Percentiles rank a stretch among this genome's conserved stretches.
Conservation (phyloP, 1,139 yeast species). For the Pichia sp. region DNA sequence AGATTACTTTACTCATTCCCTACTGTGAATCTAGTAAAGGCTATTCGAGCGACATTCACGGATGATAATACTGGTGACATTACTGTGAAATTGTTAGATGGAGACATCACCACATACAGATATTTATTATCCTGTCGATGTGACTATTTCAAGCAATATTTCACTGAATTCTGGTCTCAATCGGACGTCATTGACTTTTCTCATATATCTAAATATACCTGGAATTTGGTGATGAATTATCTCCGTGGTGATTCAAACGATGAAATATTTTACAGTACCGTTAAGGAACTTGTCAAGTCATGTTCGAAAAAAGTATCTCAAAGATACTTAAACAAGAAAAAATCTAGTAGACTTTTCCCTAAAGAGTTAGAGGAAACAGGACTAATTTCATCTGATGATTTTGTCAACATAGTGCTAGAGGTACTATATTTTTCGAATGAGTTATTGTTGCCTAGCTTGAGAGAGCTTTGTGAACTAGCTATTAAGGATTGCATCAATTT, state of each 20-base stretch:
- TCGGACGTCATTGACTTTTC: slow-evolving; percentile 33
- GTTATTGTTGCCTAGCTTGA: slow-evolving; percentile 54
- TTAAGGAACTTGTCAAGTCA: slow-evolving; percentile 3
- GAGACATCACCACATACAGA: slow-evolving; percentile 41
- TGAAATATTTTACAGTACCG: slow-evolving; percentile 9
- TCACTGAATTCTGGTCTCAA: slow-evolving; percentile 53
- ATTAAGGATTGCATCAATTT: slow-evolving; percentile 54
- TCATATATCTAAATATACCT: slow-evolving; percentile 42
- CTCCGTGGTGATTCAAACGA: slow-evolving; percentile 45
- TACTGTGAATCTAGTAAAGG: not conserved
- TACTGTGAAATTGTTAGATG: slow-evolving; percentile 39
- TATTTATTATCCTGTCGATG: slow-evolving; percentile 52
- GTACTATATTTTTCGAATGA: slow-evolving; percentile 63
- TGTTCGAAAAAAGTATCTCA: not conserved
- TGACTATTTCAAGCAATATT: slow-evolving; percentile 58
- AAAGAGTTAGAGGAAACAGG: not conserved
- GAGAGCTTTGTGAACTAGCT: slow-evolving; percentile 58
- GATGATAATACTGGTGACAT: slow-evolving; percentile 21
- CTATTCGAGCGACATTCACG: slow-evolving; percentile 1
- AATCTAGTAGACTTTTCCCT: not conserved
- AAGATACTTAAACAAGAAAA: not conserved
- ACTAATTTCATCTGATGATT: slow-evolving; percentile 22
- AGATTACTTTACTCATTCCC: slow-evolving; percentile 14
- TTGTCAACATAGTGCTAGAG: slow-evolving; percentile 54
- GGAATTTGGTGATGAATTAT: slow-evolving; percentile 49